phyloP scores from a whole-genome alignment of 2,329 filamentous ascomycete genomes.

The Blastomyces percursus region DNA sequence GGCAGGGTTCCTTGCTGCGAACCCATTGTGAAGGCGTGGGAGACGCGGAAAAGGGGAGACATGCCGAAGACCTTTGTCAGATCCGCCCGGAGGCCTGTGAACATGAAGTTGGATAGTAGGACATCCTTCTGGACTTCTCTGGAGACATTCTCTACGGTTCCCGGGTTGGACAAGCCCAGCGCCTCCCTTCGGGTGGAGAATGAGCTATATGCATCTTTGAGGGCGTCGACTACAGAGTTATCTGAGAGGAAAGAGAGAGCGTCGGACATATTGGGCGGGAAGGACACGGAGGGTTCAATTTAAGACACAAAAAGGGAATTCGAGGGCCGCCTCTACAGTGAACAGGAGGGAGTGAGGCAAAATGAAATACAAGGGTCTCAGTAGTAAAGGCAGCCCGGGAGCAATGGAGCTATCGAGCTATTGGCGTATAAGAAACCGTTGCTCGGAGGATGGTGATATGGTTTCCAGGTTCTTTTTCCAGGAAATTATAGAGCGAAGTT shows the following conservation, averaged over 20 bases:
- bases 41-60: slow-evolving; percentile 89
- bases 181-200: slow-evolving; percentile 80
- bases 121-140: slow-evolving; percentile 95
- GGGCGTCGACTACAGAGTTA: slow-evolving; percentile 58
- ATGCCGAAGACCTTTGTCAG: slow-evolving; percentile 94
- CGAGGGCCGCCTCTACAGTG: slow-evolving; percentile 2
- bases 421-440: not conserved
- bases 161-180: slow-evolving; percentile 83
- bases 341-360: not conserved
- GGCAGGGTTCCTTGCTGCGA: slow-evolving; percentile 62
- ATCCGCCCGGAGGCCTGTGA: slow-evolving; percentile 90
- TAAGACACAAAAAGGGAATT: slow-evolving; percentile 13
- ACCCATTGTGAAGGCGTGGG: slow-evolving; percentile 91
- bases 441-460: not conserved
- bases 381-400: not conserved
- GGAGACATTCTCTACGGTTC: slow-evolving; percentile 77
- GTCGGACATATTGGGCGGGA: slow-evolving; percentile 31
- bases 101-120: slow-evolving; percentile 92
- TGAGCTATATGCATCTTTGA: slow-evolving; percentile 67
- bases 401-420: not conserved
- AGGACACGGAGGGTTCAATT: slow-evolving; percentile 7
- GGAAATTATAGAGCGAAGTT: not conserved
- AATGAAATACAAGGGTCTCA: not conserved
- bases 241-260: slow-evolving; percentile 57
- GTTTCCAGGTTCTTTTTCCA: not conserved